A percentile compares a stretch with the other conserved stretches of the same genome.
These are phyloP conservation scores for Pseudogymnoascus sp. DNA, from an alignment of 2,329 filamentous ascomycete species.

Conservation along the genomic window DNA sequence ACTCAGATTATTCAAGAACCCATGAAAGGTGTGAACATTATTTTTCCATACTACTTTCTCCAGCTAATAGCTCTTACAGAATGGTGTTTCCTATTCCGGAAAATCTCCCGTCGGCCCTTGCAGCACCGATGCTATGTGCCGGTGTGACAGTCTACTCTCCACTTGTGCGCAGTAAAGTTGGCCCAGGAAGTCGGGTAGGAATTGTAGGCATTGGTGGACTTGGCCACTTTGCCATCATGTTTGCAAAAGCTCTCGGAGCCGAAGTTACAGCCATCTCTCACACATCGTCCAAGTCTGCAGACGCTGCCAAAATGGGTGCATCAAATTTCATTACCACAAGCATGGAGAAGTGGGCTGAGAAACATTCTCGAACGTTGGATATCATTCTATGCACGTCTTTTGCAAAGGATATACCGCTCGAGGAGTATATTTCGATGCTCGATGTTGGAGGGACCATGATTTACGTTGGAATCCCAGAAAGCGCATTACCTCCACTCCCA, in stretches of 20 bases:
- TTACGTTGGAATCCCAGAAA: conserved; percentile 55
- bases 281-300: conserved; percentile 45
- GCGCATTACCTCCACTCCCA: conserved; percentile 20
- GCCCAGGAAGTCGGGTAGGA: conserved; percentile 59
- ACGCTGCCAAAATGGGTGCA: conserved; percentile 53
- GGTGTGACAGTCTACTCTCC: conserved; percentile 61
- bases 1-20: not conserved
- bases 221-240: conserved; percentile 64
- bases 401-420: conserved; percentile 47
- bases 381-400: conserved; percentile 48
- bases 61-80: conserved; percentile 43
- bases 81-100: conserved; percentile 53
- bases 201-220: conserved; percentile 63
- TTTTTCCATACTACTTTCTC: not conserved
- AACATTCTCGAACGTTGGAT: conserved; percentile 33
- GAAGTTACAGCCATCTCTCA: conserved; percentile 59
- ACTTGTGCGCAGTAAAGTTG: conserved; percentile 52
- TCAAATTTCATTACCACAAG: conserved; percentile 43
- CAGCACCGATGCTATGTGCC: conserved; percentile 60
- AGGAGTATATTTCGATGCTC: conserved; percentile 50
- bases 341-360: conserved; percentile 47
- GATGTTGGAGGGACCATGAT: conserved; percentile 49
- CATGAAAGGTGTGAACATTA: not conserved
- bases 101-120: conserved; percentile 47
- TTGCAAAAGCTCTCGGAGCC: conserved; percentile 58